phyloP scores from a whole-genome alignment of 306 rosid species.

The Parietaria judaica region DNA sequence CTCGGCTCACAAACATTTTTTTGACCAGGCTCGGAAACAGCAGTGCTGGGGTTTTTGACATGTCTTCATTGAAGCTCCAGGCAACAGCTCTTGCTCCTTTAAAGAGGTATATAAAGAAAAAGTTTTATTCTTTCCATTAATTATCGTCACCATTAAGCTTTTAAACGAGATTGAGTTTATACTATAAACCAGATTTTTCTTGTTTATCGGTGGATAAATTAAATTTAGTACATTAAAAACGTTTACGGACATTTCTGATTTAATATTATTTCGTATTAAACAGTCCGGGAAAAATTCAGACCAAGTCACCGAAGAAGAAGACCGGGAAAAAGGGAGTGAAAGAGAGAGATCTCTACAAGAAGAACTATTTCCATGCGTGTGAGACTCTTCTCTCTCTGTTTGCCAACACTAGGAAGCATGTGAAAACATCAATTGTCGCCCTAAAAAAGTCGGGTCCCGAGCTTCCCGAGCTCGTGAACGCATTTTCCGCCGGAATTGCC shows the following conservation, averaged over 20 bases:
- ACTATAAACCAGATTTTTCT: too few relatives aligned
- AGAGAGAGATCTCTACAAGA: conserved; percentile 62
- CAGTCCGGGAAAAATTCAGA: conserved; percentile 73
- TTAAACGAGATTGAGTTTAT: neutral
- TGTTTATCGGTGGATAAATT: too few relatives aligned
- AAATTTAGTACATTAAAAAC: too few relatives aligned
- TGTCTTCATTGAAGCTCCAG: conserved; percentile 31
- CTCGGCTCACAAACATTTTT: conserved; percentile 19
- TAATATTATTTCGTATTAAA: conserved; percentile 15
- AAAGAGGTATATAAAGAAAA: conserved; percentile 45
- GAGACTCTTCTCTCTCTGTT: conserved; percentile 75
- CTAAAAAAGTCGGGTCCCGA: conserved; percentile 71
- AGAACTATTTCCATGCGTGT: conserved; percentile 62
- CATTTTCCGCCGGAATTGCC: conserved; percentile 64
- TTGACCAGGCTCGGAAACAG: conserved; percentile 38
- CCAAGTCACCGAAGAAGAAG: conserved; percentile 47
- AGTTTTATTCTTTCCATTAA: conserved; percentile 1
- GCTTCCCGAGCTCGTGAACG: conserved; percentile 66
- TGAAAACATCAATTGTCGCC: conserved; percentile 37
- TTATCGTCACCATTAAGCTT: neutral
- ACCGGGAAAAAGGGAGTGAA: conserved; percentile 35
- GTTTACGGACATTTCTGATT: conserved; percentile 4
- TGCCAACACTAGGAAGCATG: conserved; percentile 35
- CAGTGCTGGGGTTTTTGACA: conserved; percentile 33
- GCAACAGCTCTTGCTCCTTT: conserved; percentile 51